Evolutionary conservation across 306 rosid genomes (phyloP).

Genomic region (Cicer chorassanicum): DNA sequence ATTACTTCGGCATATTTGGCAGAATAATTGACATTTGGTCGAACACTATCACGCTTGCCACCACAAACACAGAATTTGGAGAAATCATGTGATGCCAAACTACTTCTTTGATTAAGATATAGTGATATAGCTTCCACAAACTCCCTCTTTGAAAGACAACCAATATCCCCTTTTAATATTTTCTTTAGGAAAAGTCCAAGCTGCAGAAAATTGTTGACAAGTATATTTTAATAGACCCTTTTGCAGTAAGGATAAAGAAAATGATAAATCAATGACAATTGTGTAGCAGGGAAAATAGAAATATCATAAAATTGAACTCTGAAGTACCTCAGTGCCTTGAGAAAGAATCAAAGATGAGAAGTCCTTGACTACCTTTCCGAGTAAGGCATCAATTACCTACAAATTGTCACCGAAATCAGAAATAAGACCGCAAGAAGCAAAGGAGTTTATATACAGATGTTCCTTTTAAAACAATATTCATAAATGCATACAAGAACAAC

Average conservation of each 20-base stretch:
- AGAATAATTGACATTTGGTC: conserved; percentile 48
- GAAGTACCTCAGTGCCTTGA: conserved; percentile 90
- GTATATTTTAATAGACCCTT: conserved; percentile 6
- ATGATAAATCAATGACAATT: background rate
- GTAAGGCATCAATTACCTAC: conserved; percentile 85
- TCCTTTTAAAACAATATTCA: conserved; percentile 22
- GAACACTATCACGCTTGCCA: conserved; percentile 61
- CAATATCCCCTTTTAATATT: conserved; percentile 68
- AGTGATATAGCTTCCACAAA: conserved; percentile 75
- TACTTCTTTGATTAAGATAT: conserved; percentile 75
- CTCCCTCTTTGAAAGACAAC: conserved; percentile 70
- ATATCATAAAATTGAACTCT: conserved; percentile 6
- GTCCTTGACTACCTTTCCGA: conserved; percentile 87
- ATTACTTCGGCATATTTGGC: conserved; percentile 57
- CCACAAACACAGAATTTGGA: conserved; percentile 86
- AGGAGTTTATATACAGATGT: background rate
- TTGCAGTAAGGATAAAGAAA: conserved; percentile 1
- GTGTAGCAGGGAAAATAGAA: background rate
- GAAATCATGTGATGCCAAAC: conserved; percentile 72
- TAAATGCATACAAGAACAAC: no score
- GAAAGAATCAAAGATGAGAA: conserved; percentile 86
- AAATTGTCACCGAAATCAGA: conserved; percentile 45
- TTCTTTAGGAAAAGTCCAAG: conserved; percentile 90
- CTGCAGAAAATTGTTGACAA: conserved; percentile 51
- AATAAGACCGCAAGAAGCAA: conserved; percentile 44